Percentiles rank a stretch among this genome's conserved stretches.
These are phyloP conservation scores for Teunomyces funiuensis DNA, from an alignment of 805 yeast species.

Conservation along the genomic window DNA sequence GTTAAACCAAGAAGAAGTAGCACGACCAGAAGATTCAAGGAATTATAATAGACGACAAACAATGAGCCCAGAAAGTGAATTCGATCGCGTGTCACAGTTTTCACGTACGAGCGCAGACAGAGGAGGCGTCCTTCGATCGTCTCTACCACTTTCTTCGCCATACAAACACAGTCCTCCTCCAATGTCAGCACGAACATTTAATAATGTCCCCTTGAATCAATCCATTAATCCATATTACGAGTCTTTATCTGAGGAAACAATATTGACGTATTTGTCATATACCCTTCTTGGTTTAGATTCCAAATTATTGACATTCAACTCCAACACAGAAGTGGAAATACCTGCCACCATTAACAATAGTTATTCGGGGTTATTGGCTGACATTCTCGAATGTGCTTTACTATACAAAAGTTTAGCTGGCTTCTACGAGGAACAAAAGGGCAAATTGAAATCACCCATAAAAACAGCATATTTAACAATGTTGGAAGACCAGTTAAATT, in stretches of 20 bases:
- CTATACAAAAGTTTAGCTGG: slow-evolving; percentile 50
- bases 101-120: background rate
- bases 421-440: slow-evolving; percentile 26
- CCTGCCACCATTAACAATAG: slow-evolving; percentile 59
- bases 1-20: slow-evolving; percentile 9
- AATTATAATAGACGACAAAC: background rate
- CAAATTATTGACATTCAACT: slow-evolving; percentile 46
- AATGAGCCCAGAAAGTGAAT: slow-evolving; percentile 5
- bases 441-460: slow-evolving; percentile 46
- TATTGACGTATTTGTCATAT: slow-evolving; percentile 40
- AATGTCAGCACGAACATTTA: slow-evolving; percentile 8
- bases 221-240: slow-evolving; percentile 29
- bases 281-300: slow-evolving; percentile 65
- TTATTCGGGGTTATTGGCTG: slow-evolving; percentile 52
- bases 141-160: slow-evolving; percentile 13
- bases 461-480: slow-evolving; percentile 60
- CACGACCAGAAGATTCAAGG: slow-evolving; percentile 1
- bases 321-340: slow-evolving; percentile 33
- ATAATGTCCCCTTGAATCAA: slow-evolving; percentile 10
- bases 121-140: background rate
- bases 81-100: background rate
- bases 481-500: slow-evolving; percentile 38
- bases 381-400: slow-evolving; percentile 70
- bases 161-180: slow-evolving; percentile 11
- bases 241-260: slow-evolving; percentile 26